These are phyloP conservation scores for Yamadazyma siamensis DNA, from an alignment of 1,139 yeast genomes.

Conservation along the genomic window DNA sequence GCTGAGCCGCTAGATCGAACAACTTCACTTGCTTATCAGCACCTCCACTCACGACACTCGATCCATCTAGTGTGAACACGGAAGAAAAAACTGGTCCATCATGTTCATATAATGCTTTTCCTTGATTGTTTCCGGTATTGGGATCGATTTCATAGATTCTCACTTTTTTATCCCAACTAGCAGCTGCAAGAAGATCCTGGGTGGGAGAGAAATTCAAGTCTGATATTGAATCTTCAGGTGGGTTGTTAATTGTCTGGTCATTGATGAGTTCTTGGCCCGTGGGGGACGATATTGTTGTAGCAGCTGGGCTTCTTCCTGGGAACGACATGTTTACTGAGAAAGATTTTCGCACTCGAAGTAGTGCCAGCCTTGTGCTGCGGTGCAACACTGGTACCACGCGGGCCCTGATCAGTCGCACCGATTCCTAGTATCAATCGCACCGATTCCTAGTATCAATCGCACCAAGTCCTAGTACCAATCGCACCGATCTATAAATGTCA, in stretches of 20 bases:
- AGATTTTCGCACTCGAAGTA: neutral
- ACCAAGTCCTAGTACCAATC: no score
- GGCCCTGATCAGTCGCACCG: no score
- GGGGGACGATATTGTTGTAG: constrained; percentile 28
- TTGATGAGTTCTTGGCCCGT: constrained; percentile 69
- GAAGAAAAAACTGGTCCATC: constrained; percentile 83
- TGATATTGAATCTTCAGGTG: constrained; percentile 91
- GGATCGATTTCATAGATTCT: constrained; percentile 84
- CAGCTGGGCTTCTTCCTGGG: constrained; percentile 18
- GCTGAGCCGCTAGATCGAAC: constrained; percentile 81
- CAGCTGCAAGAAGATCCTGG: constrained; percentile 74
- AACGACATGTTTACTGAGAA: constrained; percentile 17
- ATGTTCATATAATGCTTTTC: constrained; percentile 87
- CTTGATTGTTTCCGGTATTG: constrained; percentile 68
- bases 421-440: neutral
- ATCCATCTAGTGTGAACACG: constrained; percentile 83
- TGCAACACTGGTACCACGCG: no score
- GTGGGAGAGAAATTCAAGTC: constrained; percentile 91
- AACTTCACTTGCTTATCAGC: constrained; percentile 86
- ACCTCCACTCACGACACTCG: constrained; percentile 87
- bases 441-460: no score
- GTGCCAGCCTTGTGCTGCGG: no score
- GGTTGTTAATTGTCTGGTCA: constrained; percentile 74
- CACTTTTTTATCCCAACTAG: constrained; percentile 96
- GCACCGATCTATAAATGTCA: no score